Conservation (phyloP, 768 basidiomycete species). For the Russula emetica region DNA sequence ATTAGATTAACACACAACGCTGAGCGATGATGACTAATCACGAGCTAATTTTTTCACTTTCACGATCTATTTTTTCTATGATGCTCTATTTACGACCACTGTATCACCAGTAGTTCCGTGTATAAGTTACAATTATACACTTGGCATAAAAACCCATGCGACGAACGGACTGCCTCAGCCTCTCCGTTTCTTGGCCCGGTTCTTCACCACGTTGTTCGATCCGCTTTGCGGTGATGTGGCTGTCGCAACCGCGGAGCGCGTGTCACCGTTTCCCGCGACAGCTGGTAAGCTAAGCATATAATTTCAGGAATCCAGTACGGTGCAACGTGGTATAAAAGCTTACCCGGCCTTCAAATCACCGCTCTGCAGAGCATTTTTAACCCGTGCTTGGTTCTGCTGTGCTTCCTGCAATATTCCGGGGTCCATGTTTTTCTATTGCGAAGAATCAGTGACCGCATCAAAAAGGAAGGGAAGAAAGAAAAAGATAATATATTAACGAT, state of each 20-base stretch:
- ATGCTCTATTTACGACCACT: slow-evolving; percentile 6
- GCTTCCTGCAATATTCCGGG: slow-evolving; percentile 64
- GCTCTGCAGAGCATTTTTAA: slow-evolving; percentile 49
- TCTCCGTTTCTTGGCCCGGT: slow-evolving; percentile 19
- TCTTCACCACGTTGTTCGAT: slow-evolving; percentile 11
- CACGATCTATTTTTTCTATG: too few species aligned
- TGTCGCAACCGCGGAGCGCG: slow-evolving; percentile 10
- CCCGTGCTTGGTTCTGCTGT: slow-evolving; percentile 54
- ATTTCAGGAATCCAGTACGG: neutral
- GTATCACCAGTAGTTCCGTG: neutral
- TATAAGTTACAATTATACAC: slow-evolving; percentile 3
- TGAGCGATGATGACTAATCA: neutral
- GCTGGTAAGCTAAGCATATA: slow-evolving; percentile 12
- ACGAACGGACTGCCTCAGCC: neutral
- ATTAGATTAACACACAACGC: neutral
- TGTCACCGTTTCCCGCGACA: slow-evolving; percentile 12
- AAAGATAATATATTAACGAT: neutral
- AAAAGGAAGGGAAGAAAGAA: neutral
- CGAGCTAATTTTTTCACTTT: neutral
- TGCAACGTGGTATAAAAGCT: neutral
- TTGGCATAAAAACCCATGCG: neutral
- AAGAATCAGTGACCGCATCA: neutral
- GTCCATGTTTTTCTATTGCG: slow-evolving; percentile 68
- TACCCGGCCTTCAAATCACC: slow-evolving; percentile 47
- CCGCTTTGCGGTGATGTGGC: slow-evolving; percentile 15